A percentile compares a stretch with the other conserved stretches of the same genome.
Evolutionary conservation across 2,329 filamentous ascomycete species (phyloP).

Genomic region (Blastomyces silverae): DNA sequence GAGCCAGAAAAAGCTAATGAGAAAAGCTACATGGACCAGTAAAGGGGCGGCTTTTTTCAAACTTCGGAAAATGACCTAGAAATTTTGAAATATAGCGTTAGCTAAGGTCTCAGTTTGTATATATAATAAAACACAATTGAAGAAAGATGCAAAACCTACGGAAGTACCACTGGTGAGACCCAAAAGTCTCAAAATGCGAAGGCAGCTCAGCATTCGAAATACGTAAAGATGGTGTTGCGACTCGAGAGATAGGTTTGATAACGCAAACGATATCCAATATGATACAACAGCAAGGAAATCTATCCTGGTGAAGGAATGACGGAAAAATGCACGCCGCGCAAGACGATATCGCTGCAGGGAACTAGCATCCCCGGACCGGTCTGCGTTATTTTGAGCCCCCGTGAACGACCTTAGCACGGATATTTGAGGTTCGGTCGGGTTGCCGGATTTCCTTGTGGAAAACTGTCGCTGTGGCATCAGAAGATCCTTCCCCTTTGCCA

Average conservation of each 20-base stretch:
- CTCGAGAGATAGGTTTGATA: constrained; percentile 65
- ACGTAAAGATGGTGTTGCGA: constrained; percentile 67
- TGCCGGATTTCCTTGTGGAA: constrained; percentile 48
- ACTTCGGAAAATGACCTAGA: constrained; percentile 81
- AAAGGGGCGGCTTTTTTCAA: constrained; percentile 91
- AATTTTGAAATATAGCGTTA: constrained; percentile 17
- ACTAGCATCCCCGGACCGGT: constrained; percentile 56
- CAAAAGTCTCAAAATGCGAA: constrained; percentile 85
- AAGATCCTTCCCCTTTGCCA: constrained; percentile 67
- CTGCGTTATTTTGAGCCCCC: constrained; percentile 57
- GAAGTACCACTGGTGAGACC: constrained; percentile 89
- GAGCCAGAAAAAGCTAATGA: constrained; percentile 96
- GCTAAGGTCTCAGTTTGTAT: constrained; percentile 13
- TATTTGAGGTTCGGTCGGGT: constrained; percentile 33
- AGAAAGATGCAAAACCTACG: constrained; percentile 46
- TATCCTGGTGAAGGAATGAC: constrained; percentile 91
- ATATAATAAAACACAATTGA: not conserved
- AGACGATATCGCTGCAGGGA: constrained; percentile 77
- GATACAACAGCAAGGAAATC: constrained; percentile 93
- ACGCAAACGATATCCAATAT: constrained; percentile 82
- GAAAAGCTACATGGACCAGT: constrained; percentile 84
- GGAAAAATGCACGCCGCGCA: constrained; percentile 82
- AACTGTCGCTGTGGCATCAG: constrained; percentile 75
- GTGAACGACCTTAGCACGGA: constrained; percentile 73
- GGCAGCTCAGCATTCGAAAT: constrained; percentile 92